Evolutionary conservation across 208 protist genomes (phyloP), one percentile per base, ranked within the genome.

Genomic region (Angomonas ambiguus): DNA sequence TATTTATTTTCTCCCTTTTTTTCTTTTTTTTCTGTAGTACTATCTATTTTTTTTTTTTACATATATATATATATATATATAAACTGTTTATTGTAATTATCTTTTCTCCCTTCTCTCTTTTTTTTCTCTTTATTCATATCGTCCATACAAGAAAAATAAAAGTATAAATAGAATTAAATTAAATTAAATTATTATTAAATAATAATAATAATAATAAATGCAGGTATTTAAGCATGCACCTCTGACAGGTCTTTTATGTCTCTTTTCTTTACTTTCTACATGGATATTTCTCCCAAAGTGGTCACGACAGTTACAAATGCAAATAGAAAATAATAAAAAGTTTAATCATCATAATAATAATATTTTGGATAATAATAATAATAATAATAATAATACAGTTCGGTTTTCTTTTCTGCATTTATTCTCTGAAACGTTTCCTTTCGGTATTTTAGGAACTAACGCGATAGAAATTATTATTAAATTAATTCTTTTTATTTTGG

Each of bases 31-130:
- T 0, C 33, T 51, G 8, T 49, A 1, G 18, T 68, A 30, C 33
- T 42, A n/a, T n/a, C n/a, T n/a, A n/a, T n/a, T 69, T 0, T 0
- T 51, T 48, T 35, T 62, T 1, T 35, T 30, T 62, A 4, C 11
- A 13, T 58, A n/a, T 60, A 0, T 48, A 25, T 62, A 13, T 62
- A 16, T 13, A 22, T 10, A 16, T 30, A n/a, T 53, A 22, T 4
- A 32, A 25, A 32, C 22, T 8, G 22, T 45, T 55, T 28, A 30
- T 45, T 51, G 24, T 18, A 10, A 31, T 20, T 58, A 60, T 32
- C 38, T 16, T 65, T 58, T 65, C 30, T 64, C 32, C 10, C 42
- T 63, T 0, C 38, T 71, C 30, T 65, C 64, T 63, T 62, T 62
- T 34, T 71, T 69, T 35, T 34, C n/a, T 8, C n/a, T n/a, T n/a